These are phyloP conservation scores for Biscogniauxia mediterranea DNA, from an alignment of 2,329 filamentous ascomycete genomes.

Conservation along the genomic window DNA sequence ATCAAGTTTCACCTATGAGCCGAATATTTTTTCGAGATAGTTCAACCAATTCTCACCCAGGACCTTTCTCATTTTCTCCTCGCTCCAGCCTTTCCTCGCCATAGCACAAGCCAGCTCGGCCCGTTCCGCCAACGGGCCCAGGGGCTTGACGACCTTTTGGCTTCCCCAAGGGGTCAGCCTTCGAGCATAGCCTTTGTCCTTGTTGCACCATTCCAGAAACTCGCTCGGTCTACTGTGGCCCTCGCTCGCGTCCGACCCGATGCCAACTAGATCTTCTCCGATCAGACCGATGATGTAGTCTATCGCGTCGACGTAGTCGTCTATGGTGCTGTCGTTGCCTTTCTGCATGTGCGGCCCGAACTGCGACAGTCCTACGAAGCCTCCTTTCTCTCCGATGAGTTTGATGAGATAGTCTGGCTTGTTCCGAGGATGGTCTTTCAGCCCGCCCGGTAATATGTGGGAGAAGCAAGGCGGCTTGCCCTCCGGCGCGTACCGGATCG, in stretches of 20 bases:
- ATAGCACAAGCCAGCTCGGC: slow-evolving; percentile 36
- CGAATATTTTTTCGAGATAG: slow-evolving; percentile 37
- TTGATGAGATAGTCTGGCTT: slow-evolving; percentile 38
- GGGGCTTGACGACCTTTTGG: slow-evolving; percentile 39
- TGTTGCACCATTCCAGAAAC: slow-evolving; percentile 42
- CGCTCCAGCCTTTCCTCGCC: slow-evolving; percentile 37
- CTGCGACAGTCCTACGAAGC: slow-evolving; percentile 39
- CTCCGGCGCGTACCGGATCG: slow-evolving; percentile 34
- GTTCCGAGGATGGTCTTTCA: slow-evolving; percentile 38
- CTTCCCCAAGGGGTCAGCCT: slow-evolving; percentile 39
- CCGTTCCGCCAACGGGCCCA: slow-evolving; percentile 36
- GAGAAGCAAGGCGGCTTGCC: slow-evolving; percentile 41
- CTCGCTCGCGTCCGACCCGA: slow-evolving; percentile 39
- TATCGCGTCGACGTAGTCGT: slow-evolving; percentile 40
- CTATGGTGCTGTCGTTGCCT: slow-evolving; percentile 40
- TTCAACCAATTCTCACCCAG: slow-evolving; percentile 39
- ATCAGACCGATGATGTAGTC: slow-evolving; percentile 38
- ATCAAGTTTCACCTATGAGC: background rate
- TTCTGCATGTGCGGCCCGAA: slow-evolving; percentile 40
- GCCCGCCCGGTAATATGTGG: slow-evolving; percentile 35
- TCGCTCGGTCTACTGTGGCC: slow-evolving; percentile 38
- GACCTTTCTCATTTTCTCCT: slow-evolving; percentile 38
- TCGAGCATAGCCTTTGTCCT: slow-evolving; percentile 39
- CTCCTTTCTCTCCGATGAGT: slow-evolving; percentile 35
- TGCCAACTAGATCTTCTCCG: slow-evolving; percentile 37